Percentiles rank a stretch among this genome's conserved stretches.
phyloP scores from a whole-genome alignment of 495 filamentous ascomycete genomes.

The Sordaria brevicollis region DNA sequence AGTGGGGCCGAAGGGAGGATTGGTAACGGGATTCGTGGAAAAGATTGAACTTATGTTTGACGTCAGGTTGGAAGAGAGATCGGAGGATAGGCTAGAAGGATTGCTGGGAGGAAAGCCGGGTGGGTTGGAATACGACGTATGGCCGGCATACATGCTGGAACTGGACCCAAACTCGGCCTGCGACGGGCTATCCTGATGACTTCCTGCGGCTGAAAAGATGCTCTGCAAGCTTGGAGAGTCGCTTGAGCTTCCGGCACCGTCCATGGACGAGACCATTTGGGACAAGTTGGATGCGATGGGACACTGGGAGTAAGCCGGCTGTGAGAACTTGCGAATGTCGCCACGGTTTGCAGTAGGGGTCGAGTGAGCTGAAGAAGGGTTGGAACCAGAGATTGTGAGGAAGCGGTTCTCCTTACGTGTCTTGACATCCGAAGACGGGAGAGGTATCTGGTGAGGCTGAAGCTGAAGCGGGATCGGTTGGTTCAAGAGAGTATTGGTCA shows the following conservation, averaged over 20 bases:
- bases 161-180: slow-evolving; percentile 2
- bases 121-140: neutral
- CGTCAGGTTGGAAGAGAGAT: neutral
- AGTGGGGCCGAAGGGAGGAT: neutral
- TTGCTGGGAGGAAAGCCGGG: neutral
- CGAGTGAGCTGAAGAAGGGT: slow-evolving; percentile 1
- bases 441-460: slow-evolving; percentile 13
- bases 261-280: neutral
- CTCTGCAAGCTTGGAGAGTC: neutral
- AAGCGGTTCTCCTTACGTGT: slow-evolving; percentile 30
- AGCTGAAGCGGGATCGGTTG: slow-evolving; percentile 30
- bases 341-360: slow-evolving; percentile 10
- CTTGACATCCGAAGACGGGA: slow-evolving; percentile 24
- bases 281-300: neutral
- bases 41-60: neutral
- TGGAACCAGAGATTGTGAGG: slow-evolving; percentile 2
- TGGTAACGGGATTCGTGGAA: neutral
- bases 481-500: slow-evolving; percentile 34
- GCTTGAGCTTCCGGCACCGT: neutral
- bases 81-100: neutral
- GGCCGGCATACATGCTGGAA: neutral
- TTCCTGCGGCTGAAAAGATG: neutral
- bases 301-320: slow-evolving; percentile 10
- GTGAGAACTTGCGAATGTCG: slow-evolving; percentile 27
- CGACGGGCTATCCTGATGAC: neutral